Evolutionary conservation across 208 protist genomes (phyloP), one percentile per base, ranked within the genome.

Genomic region (Leishmania tarentolae): DNA sequence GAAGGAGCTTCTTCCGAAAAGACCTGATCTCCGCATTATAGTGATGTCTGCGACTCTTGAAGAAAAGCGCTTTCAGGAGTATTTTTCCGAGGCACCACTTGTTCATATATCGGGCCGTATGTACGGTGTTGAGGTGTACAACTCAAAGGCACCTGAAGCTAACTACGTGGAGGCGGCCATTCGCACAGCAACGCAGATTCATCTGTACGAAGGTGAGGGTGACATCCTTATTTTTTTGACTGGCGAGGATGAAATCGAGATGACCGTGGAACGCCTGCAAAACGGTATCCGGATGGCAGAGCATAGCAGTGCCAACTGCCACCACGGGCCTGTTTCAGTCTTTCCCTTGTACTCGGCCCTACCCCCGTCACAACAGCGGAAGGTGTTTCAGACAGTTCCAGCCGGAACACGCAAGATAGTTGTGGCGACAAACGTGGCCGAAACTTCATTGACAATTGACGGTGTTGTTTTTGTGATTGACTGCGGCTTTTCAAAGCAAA

Each of bases 171-270:
- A 99, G 79, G 97, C 96, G 0, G 88, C 98, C 1, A 93, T 99
- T 61, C 97, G 98, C 74, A 99, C 98, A 3, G 98, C 99, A 28
- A 99, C 99, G 85, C 98, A 99, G 82, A 99, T 99, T 86, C 99
- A 99, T 84, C 81, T 99, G 19, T 94, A 93, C 50, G 97, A 99
- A 83, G 98, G 98, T 13, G 91, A 97, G 1, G 99, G 99, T 17
- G 99, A 99, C 85, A 99, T 99, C 83, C 93, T 99, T 13, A 88
- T 99, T 46, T 99, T 99, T 89, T 88, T 99, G 1, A 99, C 99
- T 8, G 99, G 99, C 71, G 97, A 99, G 83, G 97, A 99, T 83
- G 99, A 99, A 83, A 99, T 99, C 90, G 99, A 99, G 82, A 99
- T 98, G 2, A 94, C 98, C 0, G 99, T 99, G 83, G 94, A 99